Evolutionary conservation across 2,329 filamentous ascomycete genomes (phyloP).

Genomic region (Simplicillium sp.): DNA sequence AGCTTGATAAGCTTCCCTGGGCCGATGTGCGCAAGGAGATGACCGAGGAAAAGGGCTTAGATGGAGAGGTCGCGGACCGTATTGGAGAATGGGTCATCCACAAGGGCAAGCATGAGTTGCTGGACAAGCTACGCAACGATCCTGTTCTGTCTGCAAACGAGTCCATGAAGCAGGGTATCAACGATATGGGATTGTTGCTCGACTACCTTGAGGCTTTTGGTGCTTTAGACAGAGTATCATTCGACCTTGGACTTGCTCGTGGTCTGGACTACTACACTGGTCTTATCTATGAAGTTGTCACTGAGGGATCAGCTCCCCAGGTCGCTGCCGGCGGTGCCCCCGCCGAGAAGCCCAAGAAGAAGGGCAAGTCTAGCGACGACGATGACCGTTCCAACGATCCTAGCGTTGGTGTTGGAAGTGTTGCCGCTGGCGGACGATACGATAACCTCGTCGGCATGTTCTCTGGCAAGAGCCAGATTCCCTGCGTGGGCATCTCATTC

Average conservation of each 20-base stretch:
- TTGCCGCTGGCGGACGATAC: slow-evolving; percentile 84
- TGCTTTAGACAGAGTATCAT: slow-evolving; percentile 65
- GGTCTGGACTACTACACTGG: slow-evolving; percentile 92
- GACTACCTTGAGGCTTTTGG: slow-evolving; percentile 73
- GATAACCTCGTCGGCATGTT: slow-evolving; percentile 95
- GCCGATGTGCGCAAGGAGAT: slow-evolving; percentile 84
- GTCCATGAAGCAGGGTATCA: slow-evolving; percentile 68
- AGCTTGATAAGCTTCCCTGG: slow-evolving; percentile 91
- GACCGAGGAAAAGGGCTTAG: slow-evolving; percentile 83
- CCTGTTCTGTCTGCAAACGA: slow-evolving; percentile 60
- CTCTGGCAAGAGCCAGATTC: slow-evolving; percentile 72
- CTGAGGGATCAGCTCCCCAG: slow-evolving; percentile 60
- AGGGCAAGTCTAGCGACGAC: slow-evolving; percentile 44
- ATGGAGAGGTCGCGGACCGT: slow-evolving; percentile 67
- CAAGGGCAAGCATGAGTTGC: slow-evolving; percentile 66
- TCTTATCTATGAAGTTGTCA: slow-evolving; percentile 83
- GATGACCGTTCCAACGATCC: slow-evolving; percentile 68
- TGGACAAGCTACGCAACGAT: slow-evolving; percentile 60
- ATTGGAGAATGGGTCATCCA: slow-evolving; percentile 78
- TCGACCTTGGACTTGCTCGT: slow-evolving; percentile 82
- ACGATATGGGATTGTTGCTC: slow-evolving; percentile 73
- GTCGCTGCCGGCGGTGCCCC: slow-evolving; percentile 22
- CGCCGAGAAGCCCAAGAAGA: slow-evolving; percentile 32
- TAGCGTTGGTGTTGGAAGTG: slow-evolving; percentile 74
- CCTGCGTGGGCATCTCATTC: slow-evolving; percentile 61